A percentile compares a stretch with the other conserved stretches of the same genome.
Conservation (phyloP, 2,329 filamentous ascomycete species). For the Gnomoniopsis sp. region DNA sequence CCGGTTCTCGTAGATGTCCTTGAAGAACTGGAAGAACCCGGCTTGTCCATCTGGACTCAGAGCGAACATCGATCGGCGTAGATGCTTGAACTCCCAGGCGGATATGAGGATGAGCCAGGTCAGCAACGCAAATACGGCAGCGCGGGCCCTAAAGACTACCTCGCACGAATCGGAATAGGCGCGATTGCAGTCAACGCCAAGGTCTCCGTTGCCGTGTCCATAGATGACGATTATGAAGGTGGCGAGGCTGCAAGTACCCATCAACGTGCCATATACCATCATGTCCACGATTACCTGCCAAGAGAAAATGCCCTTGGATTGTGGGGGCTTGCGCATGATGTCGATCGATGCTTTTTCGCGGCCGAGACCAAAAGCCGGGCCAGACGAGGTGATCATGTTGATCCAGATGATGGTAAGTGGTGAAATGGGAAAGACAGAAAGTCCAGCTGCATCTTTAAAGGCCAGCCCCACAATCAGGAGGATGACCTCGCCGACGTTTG, state of each 20-base stretch:
- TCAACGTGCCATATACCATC: constrained; percentile 74
- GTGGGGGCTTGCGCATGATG: constrained; percentile 77
- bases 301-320: constrained; percentile 73
- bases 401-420: constrained; percentile 91
- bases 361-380: constrained; percentile 85
- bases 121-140: constrained; percentile 69
- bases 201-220: constrained; percentile 50
- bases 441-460: constrained; percentile 68
- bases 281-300: constrained; percentile 76
- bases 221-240: constrained; percentile 65
- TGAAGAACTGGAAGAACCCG: constrained; percentile 51
- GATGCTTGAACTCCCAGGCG: constrained; percentile 75
- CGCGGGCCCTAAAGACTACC: constrained; percentile 66
- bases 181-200: constrained; percentile 63
- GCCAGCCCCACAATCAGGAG: constrained; percentile 76
- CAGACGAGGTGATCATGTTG: constrained; percentile 86
- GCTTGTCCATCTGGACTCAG: constrained; percentile 51
- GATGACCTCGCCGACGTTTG: constrained; percentile 82
- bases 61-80: constrained; percentile 68
- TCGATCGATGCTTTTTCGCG: constrained; percentile 72
- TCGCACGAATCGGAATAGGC: constrained; percentile 52
- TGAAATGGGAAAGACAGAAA: constrained; percentile 82
- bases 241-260: constrained; percentile 64
- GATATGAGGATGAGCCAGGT: constrained; percentile 72
- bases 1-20: constrained; percentile 65